Evolutionary conservation across 805 yeast species (phyloP), one percentile per base, ranked within the genome.

Genomic region (Saturnispora diversa): DNA sequence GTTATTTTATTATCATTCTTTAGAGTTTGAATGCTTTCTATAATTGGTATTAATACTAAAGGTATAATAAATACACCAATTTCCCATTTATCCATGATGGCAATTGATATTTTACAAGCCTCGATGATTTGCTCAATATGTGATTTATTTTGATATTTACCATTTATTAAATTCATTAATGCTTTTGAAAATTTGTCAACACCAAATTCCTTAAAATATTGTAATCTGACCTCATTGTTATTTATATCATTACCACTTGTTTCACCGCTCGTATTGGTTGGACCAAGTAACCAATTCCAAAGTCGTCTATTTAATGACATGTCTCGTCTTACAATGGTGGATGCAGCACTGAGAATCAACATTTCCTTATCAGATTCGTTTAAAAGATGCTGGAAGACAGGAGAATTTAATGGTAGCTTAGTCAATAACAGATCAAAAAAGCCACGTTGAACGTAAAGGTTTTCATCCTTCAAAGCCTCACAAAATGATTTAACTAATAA

Each of bases 31-130:
- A 80, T 69, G 4, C 75, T 65, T 39, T 60, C 49, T 36, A 92
- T 58, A 3, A 84, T 65, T 0, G 94, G 90, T 1, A 75, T 60
- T 33, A 92, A 73, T 6, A 88, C 58, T 20, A 65, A 60, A 0
- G 95, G 94, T 1, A 87, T 76, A 1, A 90, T 64, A 11, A 72
- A 57, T 9, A 79, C 75, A 10, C 96, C 94, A 31, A 92, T 78
- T 59, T 92, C 98, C 97, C 97, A 92, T 46, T 86, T 75, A 54
- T 92, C 97, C 78, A 88, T 74, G 3, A 88, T 68, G 1, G 92
- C 75, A 4, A 80, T 63, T 2, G 85, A 70, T 5, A 90, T 78
- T 37, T 70, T 74, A 51, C 77, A 77, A 0, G 83, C 77, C 17
- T 67, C 71, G 2, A 74, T 62, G 22, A 63, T 64, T 41, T 59